A percentile compares a stretch with the other conserved stretches of the same genome.
These are phyloP conservation scores for Colletotrichum tabaci DNA, from an alignment of 2,329 filamentous ascomycete species.

Conservation along the genomic window DNA sequence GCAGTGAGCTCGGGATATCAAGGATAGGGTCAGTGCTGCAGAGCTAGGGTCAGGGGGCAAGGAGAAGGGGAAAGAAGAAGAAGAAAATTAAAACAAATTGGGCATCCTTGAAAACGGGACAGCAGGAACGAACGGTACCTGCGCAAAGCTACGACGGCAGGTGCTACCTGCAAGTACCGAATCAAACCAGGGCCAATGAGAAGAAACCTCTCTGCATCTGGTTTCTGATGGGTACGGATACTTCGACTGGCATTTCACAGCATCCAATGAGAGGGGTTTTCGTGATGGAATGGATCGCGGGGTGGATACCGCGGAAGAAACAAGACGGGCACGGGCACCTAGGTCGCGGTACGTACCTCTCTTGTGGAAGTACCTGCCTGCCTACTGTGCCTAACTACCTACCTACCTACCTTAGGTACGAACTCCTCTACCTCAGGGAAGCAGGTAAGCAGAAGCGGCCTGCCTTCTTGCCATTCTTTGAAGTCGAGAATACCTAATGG, in stretches of 20 bases:
- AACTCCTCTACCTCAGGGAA: too few species aligned
- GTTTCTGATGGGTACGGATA: not conserved
- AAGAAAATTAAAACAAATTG: not conserved
- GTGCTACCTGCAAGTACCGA: constrained; percentile 33
- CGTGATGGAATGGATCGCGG: constrained; percentile 1
- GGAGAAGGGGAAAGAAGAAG: constrained; percentile 2
- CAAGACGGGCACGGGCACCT: not conserved
- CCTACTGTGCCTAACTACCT: too few species aligned
- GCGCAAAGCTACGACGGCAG: constrained; percentile 24
- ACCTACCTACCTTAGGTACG: too few species aligned
- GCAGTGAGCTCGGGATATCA: constrained; percentile 11
- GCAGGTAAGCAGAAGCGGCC: too few species aligned
- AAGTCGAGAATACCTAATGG: too few species aligned
- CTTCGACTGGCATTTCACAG: constrained; percentile 15
- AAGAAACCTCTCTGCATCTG: constrained; percentile 11
- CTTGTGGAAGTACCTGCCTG: too few species aligned
- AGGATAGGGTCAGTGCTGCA: not conserved
- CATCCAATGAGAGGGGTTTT: constrained; percentile 22
- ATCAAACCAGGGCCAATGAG: constrained; percentile 6
- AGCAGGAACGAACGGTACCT: constrained; percentile 39
- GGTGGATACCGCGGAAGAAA: constrained; percentile 25
- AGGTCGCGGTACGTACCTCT: constrained; percentile 13
- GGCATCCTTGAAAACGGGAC: constrained; percentile 8
- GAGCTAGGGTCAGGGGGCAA: not conserved
- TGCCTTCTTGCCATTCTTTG: too few species aligned